Base-by-base conservation (phyloP, 1,139 yeast species). In the Debaryomyces nepalensis region DNA sequence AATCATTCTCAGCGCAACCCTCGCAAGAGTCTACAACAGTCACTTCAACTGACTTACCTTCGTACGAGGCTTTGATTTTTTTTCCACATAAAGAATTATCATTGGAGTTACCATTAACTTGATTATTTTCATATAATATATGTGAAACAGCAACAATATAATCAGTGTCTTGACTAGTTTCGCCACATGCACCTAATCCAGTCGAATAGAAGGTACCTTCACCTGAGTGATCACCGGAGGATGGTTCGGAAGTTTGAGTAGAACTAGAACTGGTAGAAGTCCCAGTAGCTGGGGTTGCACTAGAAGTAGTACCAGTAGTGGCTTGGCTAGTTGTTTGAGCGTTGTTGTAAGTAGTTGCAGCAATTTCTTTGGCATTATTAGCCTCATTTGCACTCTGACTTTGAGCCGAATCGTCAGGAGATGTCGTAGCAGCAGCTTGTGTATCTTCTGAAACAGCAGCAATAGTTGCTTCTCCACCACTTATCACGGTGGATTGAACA, bases 141-240 rank as follows among this genome's bases (percentile, higher is more conserved):
- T 67, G 65, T 23, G 76, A 68, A 39, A 73, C 55, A 30, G 77
- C 78, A 23, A 68, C 74, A 51, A 82, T 73, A 50, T 61, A 62
- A 54, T 82, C 87, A 18, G 68, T 33, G 51, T 73, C 81, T 21
- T 66, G 41, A 64, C 61, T 73, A 47, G 68, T 62, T 43, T 52
- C 46, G 37, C 87, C 87, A 64, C 87, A 82, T 21, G 87, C 81
- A 43, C 87, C 87, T 45, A 81, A 62, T 16, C 82, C 85, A 21
- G 80, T 64, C 38, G 65, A 64, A 66, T 77, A 82, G 71, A 61
- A 82, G 42, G 87, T 82, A 49, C 84, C 87, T 44, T 80, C 69
- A 45, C 87, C 87, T 20, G 67, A 48, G 16, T 48, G 39, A 7
- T 57, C 23, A 8, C 49, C 36, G n/a, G 63, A 32, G 6, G 58